Conservation (phyloP, 1,284 basidiomycete species). For the Chiua sp. region DNA sequence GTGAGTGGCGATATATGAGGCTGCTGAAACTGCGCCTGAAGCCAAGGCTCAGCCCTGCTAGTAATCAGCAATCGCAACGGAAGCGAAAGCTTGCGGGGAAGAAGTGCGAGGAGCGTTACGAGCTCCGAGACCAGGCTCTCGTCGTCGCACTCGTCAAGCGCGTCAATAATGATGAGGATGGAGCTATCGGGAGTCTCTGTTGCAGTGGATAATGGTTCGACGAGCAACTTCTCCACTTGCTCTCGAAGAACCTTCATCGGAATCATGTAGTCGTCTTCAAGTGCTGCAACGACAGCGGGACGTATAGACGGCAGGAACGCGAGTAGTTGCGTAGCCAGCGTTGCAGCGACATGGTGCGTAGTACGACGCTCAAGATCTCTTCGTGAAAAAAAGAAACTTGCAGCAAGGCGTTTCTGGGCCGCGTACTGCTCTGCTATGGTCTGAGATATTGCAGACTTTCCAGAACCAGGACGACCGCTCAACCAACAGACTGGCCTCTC, state of each 20-base stretch:
- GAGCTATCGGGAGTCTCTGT: constrained; percentile 4
- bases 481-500: constrained; percentile 25
- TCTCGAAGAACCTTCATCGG: constrained; percentile 28
- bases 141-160: constrained; percentile 29
- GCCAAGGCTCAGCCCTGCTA: constrained; percentile 24
- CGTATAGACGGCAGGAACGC: constrained; percentile 17
- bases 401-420: constrained; percentile 14
- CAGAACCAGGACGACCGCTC: constrained; percentile 24
- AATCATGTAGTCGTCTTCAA: constrained; percentile 24
- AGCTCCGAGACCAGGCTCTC: constrained; percentile 21
- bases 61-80: constrained; percentile 25
- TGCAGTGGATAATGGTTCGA: constrained; percentile 14
- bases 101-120: constrained; percentile 15
- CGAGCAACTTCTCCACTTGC: constrained; percentile 24
- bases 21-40: constrained; percentile 15
- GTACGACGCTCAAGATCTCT: constrained; percentile 23
- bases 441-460: constrained; percentile 28
- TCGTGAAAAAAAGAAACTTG: constrained; percentile 28
- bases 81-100: constrained; percentile 9
- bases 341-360: constrained; percentile 19
- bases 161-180: constrained; percentile 21
- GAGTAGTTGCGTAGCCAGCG: constrained; percentile 16
- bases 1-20: constrained; percentile 14
- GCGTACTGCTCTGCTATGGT: constrained; percentile 26
- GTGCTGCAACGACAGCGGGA: constrained; percentile 16